These are phyloP conservation scores for Citrullus mucosospermus DNA, from an alignment of 306 rosid genomes.

Conservation along the genomic window DNA sequence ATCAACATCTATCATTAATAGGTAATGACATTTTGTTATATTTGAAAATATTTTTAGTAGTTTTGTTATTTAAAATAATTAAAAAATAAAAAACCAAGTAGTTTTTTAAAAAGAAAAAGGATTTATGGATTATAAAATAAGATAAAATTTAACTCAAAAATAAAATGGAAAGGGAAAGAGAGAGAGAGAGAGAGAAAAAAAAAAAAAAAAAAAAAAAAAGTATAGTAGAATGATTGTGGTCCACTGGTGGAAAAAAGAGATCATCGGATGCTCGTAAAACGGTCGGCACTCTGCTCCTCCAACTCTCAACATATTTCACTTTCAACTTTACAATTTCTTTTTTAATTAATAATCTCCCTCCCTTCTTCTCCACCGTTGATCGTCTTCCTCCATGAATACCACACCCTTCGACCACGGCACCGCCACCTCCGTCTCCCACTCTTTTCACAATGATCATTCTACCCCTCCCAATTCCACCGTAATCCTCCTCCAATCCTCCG, in stretches of 20 bases:
- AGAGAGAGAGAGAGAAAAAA: accelerated
- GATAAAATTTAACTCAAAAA: no score
- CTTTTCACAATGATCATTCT: constrained; percentile 11
- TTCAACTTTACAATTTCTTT: not conserved
- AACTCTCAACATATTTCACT: not conserved
- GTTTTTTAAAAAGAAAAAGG: no score
- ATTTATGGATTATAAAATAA: no score
- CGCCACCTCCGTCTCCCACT: constrained; percentile 23
- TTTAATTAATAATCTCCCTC: not conserved
- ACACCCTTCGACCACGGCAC: constrained; percentile 12
- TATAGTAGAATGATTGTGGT: not conserved
- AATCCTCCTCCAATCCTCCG: constrained; percentile 9
- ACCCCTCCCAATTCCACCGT: not conserved
- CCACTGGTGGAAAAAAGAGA: not conserved
- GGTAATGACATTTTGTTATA: no score
- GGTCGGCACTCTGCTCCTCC: not conserved
- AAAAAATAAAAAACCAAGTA: no score
- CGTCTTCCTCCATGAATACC: constrained; percentile 20
- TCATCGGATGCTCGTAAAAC: not conserved
- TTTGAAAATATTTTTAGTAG: no score
- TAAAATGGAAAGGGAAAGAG: no score
- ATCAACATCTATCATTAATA: no score
- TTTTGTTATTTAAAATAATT: no score
- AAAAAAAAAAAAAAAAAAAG: no score
- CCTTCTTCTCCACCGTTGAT: not conserved